Conservation (phyloP, 1,284 basidiomycete species). For the Coniferiporia sulphurascens region DNA sequence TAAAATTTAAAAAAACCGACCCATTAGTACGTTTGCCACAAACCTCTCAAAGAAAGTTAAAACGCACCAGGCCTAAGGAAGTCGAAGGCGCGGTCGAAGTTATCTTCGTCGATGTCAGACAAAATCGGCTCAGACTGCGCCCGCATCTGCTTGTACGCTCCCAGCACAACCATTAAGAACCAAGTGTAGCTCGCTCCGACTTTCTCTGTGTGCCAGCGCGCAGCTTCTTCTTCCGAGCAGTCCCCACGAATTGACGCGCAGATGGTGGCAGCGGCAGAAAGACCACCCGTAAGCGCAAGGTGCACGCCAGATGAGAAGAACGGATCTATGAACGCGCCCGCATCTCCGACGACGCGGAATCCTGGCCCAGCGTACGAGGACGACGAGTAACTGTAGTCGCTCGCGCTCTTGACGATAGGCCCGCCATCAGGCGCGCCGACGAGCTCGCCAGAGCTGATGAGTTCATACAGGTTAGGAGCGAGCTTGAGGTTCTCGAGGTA, state of each 20-base stretch:
- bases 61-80: slow-evolving; percentile 39
- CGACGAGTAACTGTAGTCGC: slow-evolving; percentile 70
- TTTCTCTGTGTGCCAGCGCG: slow-evolving; percentile 47
- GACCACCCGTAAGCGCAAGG: slow-evolving; percentile 54
- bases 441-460: slow-evolving; percentile 45
- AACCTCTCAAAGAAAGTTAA: too few relatives aligned
- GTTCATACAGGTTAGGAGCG: slow-evolving; percentile 44
- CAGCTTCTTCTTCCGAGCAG: slow-evolving; percentile 48
- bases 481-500: slow-evolving; percentile 39
- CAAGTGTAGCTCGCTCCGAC: slow-evolving; percentile 61
- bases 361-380: slow-evolving; percentile 53
- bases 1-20: too few relatives aligned
- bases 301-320: slow-evolving; percentile 29
- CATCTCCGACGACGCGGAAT: slow-evolving; percentile 66
- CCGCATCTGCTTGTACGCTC: slow-evolving; percentile 59
- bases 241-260: slow-evolving; percentile 54
- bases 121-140: slow-evolving; percentile 50
- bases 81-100: slow-evolving; percentile 55
- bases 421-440: slow-evolving; percentile 7
- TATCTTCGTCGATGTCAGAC: slow-evolving; percentile 50
- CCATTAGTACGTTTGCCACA: not conserved
- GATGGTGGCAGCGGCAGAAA: slow-evolving; percentile 52
- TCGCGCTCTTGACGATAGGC: slow-evolving; percentile 37
- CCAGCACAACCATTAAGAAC: slow-evolving; percentile 66
- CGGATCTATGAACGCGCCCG: slow-evolving; percentile 71